These are phyloP conservation scores for Globisporangium uncinulatum DNA, from an alignment of 352 stramenopile genomes.

Conservation along the genomic window DNA sequence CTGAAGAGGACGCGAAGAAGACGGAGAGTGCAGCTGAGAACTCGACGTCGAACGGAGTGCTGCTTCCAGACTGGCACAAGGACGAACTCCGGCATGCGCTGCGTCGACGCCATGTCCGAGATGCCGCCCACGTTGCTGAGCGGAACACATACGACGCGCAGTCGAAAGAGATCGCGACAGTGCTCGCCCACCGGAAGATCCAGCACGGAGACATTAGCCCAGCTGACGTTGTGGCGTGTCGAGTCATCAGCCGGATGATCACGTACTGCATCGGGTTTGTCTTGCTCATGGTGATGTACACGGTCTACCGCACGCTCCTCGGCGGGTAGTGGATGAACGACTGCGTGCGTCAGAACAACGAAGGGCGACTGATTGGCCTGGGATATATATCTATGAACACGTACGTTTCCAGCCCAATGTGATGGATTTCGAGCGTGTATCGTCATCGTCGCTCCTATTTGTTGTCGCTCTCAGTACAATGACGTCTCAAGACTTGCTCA, in stretches of 20 bases:
- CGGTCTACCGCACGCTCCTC: slow-evolving; percentile 11
- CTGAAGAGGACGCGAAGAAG: slow-evolving; percentile 24
- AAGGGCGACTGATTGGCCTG: too few relatives aligned
- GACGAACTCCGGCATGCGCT: slow-evolving; percentile 40
- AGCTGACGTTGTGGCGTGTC: slow-evolving; percentile 35
- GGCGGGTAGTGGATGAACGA: too few relatives aligned
- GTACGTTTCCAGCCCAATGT: too few relatives aligned
- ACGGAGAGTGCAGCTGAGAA: neutral
- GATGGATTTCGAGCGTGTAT: too few relatives aligned
- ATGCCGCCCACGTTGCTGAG: slow-evolving; percentile 17
- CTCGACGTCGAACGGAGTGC: too few relatives aligned
- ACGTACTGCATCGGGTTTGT: slow-evolving; percentile 31
- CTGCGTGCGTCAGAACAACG: too few relatives aligned
- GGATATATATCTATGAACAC: too few relatives aligned
- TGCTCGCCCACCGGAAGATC: slow-evolving; percentile 38
- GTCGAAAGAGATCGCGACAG: slow-evolving; percentile 40
- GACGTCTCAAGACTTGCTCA: too few relatives aligned
- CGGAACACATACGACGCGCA: slow-evolving; percentile 38
- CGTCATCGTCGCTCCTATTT: too few relatives aligned
- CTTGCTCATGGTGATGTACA: slow-evolving; percentile 26
- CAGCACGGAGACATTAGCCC: slow-evolving; percentile 25
- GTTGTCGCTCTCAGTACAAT: too few relatives aligned
- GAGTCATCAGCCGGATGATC: slow-evolving; percentile 42
- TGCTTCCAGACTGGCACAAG: slow-evolving; percentile 61
- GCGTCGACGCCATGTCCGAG: slow-evolving; percentile 42